Conservation (phyloP, 305 asterid species). For the Fraxinus xanthoxyloides region DNA sequence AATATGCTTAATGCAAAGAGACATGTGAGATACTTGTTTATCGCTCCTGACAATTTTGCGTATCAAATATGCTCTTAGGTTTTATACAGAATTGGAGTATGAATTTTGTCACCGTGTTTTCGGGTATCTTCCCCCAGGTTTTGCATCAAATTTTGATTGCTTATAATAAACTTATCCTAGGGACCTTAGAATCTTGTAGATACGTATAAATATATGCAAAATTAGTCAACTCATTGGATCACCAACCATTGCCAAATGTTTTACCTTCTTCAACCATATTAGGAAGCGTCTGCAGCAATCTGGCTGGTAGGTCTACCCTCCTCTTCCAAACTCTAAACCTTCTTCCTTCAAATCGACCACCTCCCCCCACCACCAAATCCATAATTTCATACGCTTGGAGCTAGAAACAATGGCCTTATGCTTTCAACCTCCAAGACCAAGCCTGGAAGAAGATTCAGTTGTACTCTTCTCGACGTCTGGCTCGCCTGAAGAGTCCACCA, state of each 20-base stretch:
- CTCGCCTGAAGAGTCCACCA: conserved; percentile 60
- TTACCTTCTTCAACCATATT: conserved; percentile 24
- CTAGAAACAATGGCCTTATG: conserved; percentile 45
- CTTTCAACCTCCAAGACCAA: conserved; percentile 46
- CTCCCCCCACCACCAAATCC: neutral
- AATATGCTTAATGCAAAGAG: neutral
- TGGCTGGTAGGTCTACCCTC: conserved; percentile 56
- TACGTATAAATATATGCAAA: neutral
- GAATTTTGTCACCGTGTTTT: neutral
- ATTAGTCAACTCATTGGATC: conserved; percentile 41
- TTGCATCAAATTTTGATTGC: neutral
- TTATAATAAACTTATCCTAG: neutral
- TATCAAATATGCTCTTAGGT: neutral
- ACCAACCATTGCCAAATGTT: conserved; percentile 44
- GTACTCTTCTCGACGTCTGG: conserved; percentile 63
- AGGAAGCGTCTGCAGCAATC: conserved; percentile 24
- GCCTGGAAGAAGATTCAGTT: conserved; percentile 59
- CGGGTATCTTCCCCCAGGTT: neutral
- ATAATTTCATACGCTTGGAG: conserved; percentile 1
- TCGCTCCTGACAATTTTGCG: neutral
- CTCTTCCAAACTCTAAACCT: conserved; percentile 26
- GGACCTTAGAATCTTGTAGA: neutral
- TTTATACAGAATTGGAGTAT: neutral
- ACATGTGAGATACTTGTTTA: neutral
- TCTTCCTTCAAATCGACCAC: conserved; percentile 23